A percentile compares a stretch with the other conserved stretches of the same genome.
These are phyloP conservation scores for Gastrolobium bilobum DNA, from an alignment of 306 rosid species.

Conservation along the genomic window DNA sequence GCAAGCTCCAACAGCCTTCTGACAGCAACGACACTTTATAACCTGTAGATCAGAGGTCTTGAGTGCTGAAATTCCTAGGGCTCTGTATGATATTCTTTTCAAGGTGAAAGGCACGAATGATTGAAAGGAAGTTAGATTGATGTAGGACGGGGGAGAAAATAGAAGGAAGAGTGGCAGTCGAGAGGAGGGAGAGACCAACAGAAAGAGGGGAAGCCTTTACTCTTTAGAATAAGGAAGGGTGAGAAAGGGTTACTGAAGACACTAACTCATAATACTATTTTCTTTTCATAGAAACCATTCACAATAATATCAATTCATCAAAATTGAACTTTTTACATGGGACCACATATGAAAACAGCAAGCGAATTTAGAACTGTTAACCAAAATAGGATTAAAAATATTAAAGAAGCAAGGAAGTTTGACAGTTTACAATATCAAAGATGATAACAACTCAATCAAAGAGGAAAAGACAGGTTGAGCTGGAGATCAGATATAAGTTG, in stretches of 20 bases:
- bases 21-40: conserved; percentile 12
- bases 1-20: conserved; percentile 9
- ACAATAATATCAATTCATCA: conserved; percentile 7
- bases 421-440: conserved; percentile 3
- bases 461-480: conserved; percentile 26
- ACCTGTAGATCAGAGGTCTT: background rate
- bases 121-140: conserved; percentile 8
- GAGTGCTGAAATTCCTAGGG: background rate
- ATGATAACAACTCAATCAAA: conserved; percentile 20
- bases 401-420: conserved; percentile 18
- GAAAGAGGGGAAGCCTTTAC: conserved; percentile 19
- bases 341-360: background rate
- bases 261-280: conserved; percentile 4
- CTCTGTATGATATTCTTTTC: conserved; percentile 4
- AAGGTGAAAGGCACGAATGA: background rate
- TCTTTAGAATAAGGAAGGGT: background rate
- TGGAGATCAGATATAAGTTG: conserved; percentile 27
- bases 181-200: background rate
- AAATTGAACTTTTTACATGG: conserved; percentile 22
- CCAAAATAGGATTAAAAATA: background rate
- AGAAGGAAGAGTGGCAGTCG: background rate
- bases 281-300: conserved; percentile 3
- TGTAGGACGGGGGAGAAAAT: background rate
- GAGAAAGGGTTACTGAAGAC: background rate
- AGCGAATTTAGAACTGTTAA: conserved; percentile 13